Base-by-base conservation (phyloP, 345 rosid genomes). In the Ceriops tagal region DNA sequence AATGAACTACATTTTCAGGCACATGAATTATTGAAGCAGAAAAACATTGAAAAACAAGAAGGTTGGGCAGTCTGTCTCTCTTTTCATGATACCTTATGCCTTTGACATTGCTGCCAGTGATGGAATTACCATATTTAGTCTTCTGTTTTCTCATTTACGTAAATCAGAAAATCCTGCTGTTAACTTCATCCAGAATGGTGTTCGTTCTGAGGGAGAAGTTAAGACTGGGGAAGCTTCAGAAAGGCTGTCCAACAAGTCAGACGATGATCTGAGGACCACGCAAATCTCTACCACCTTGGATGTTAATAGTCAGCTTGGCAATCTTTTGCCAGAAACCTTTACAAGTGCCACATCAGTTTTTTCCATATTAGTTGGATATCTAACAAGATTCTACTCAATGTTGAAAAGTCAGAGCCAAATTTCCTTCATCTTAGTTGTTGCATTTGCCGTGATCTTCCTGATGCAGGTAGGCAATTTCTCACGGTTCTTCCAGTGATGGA, bases 361-460 rank as follows among this genome's bases (percentile, higher is more conserved):
- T 58, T 77, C 83, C 28, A 51, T 64, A 1, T 52, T 83, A 52
- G 73, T 77, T 67, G 89, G 80, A 81, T 70, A 68, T 31, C n/a
- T 64, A 62, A 58, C 64, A 65, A 88, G 75, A 67, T 66, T 81
- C 63, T 79, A 62, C 62, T 73, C 86, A 6, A 81, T 73, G 66
- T 56, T 88, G 67, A 83, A 65, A 70, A 81, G 82, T 55, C 97
- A 82, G 66, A 83, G 88, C 72, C 85, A 79, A 65, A 68, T 84
- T 78, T 81, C 88, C 56, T 83, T 82, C 46, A 80, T 89, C 60
- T 71, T 89, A 64, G 81, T 75, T 32, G 69, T 86, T 60, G 92
- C 91, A 19, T 92, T 95, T 76, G 80, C 75, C 3, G 91, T 92
- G 78, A 86, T 92, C 72, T 73, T 92, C 81, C 85, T 92, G 77